Evolutionary conservation across 306 rosid species (phyloP).

Genomic region (Malus fusca): DNA sequence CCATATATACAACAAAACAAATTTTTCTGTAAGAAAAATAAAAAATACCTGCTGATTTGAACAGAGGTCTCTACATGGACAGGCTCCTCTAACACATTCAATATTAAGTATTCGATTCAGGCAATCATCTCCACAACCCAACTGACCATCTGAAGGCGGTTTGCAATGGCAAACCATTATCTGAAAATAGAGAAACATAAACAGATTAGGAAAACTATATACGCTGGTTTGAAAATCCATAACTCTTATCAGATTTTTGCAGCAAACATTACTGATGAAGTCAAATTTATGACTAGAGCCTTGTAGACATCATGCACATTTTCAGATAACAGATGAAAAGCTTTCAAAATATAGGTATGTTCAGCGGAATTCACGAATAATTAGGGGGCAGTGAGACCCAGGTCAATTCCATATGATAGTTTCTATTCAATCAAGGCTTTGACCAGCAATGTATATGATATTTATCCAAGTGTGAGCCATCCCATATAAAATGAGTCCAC

Average conservation of each 20-base stretch:
- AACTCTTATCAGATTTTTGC: neutral
- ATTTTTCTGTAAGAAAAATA: constrained; percentile 8
- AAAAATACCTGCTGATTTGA: constrained; percentile 91
- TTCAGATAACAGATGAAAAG: neutral
- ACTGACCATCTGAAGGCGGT: constrained; percentile 39
- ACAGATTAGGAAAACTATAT: neutral
- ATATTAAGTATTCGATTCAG: constrained; percentile 88
- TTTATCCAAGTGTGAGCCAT: neutral
- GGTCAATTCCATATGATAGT: neutral
- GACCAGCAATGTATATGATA: neutral
- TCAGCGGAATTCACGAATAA: neutral
- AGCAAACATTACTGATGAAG: neutral
- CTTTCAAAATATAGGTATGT: neutral
- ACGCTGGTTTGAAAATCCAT: constrained; percentile 3
- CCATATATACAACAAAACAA: constrained; percentile 11
- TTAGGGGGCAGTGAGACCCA: neutral
- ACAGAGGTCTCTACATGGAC: constrained; percentile 86
- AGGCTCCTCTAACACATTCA: constrained; percentile 83
- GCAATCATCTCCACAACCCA: constrained; percentile 95
- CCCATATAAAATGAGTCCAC: neutral
- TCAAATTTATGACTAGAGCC: neutral
- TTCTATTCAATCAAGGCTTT: neutral
- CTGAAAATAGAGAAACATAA: constrained; percentile 36
- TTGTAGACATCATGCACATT: neutral
- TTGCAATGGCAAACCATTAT: constrained; percentile 97